Base-by-base conservation (phyloP, 2,329 filamentous ascomycete genomes). In the Aspergillus nomiae region DNA sequence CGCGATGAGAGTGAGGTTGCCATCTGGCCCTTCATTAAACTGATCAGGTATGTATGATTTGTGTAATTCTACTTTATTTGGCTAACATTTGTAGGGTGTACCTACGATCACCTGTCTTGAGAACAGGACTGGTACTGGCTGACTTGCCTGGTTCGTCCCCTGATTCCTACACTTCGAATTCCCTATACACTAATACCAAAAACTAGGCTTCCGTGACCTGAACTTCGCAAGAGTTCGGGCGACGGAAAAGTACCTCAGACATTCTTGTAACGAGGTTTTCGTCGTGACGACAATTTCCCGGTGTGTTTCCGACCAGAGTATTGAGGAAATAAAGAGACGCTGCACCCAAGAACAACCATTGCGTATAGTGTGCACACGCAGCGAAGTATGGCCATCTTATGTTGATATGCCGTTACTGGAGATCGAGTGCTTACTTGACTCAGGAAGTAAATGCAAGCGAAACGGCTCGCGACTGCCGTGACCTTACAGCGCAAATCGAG, bases 11-110 rank as follows among this genome's bases (percentile, higher is more conserved):
- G 57, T 1, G n/a, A 38, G 11, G 58, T 60, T 8, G 63, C 65
- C 9, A 30, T 70, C 5, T 72, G 69, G 69, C 70, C 69, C 4
- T 72, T 69, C 30, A 61, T 71, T 7, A 72, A 67, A 30, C 34
- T 69, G 36, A 64, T 71, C 19, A 66, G 63, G 70, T 70, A 34
- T 34, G 56, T 48, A 12, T 6, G 30, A 10, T 11, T 10, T 19
- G 16, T 30, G 16, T 7, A 50, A 3, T 30, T 26, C 7, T n/a
- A 11, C 46, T 30, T 1, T 30, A 30, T 4, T 0, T 10, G 26
- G 10, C 26, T 50, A 19, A 50, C 8, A 46, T 36, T 3, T 11
- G 8, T 19, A 72, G 70, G 55, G 69, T 70, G 10, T 71, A 70
- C 59, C 32, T 71, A 12, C 38, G 58, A 6, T 65, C 66, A 2